A percentile compares a stretch with the other conserved stretches of the same genome.
phyloP scores from a whole-genome alignment of 768 basidiomycete species.

The Xerocomellus intermedius region DNA sequence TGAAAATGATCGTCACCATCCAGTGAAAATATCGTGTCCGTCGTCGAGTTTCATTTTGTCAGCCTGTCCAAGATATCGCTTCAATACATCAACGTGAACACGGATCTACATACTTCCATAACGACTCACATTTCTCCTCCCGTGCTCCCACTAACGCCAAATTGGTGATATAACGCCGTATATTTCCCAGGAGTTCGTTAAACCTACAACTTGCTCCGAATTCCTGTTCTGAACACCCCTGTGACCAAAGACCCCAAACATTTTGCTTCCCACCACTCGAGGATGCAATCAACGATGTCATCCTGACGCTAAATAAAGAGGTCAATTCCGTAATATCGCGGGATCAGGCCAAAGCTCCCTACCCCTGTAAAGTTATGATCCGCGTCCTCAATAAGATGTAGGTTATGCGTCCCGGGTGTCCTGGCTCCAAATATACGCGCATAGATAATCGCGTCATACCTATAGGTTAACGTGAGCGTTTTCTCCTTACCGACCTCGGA shows the following conservation, averaged over 20 bases:
- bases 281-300: conserved; percentile 62
- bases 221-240: conserved; percentile 61
- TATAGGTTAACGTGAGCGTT: conserved; percentile 25
- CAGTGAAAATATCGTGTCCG: not conserved
- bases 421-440: conserved; percentile 56
- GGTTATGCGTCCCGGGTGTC: conserved; percentile 63
- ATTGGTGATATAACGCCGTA: no score
- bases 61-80: not conserved
- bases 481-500: not conserved
- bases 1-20: not conserved
- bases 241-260: conserved; percentile 49
- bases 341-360: conserved; percentile 8
- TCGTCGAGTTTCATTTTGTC: not conserved
- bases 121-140: not conserved
- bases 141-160: not conserved
- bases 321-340: conserved; percentile 1
- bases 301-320: conserved; percentile 47
- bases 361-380: conserved; percentile 79
- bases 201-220: conserved; percentile 47
- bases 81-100: not conserved
- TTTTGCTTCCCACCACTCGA: conserved; percentile 63
- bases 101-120: not conserved
- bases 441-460: conserved; percentile 73
- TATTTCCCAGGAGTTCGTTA: not conserved
- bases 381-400: conserved; percentile 68